phyloP scores from a whole-genome alignment of 352 stramenopile species.

The Pelagophyceae sp. region DNA sequence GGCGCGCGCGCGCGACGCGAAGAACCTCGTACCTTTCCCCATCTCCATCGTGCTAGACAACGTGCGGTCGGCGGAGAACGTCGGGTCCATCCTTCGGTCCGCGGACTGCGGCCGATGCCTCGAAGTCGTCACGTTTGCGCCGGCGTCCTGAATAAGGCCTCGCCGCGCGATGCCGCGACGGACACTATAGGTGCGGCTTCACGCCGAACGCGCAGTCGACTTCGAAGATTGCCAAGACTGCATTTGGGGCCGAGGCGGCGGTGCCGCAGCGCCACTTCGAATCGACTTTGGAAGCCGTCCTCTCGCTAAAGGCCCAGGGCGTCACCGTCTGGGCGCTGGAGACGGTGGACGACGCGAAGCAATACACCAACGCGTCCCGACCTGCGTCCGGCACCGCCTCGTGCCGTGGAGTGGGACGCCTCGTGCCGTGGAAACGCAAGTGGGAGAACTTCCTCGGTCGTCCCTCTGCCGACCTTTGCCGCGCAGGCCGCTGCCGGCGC shows the following conservation, averaged over 20 bases:
- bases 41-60: conserved; percentile 56
- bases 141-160: no score
- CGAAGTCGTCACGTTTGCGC: conserved; percentile 43
- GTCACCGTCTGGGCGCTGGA: conserved; percentile 49
- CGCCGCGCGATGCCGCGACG: no score
- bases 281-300: conserved; percentile 42
- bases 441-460: no score
- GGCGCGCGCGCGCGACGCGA: background rate
- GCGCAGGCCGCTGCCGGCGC: background rate
- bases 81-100: conserved; percentile 52
- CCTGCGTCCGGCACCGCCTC: no score
- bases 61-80: conserved; percentile 53
- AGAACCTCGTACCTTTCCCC: background rate
- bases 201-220: conserved; percentile 52
- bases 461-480: no score
- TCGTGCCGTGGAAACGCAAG: no score
- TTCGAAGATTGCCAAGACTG: conserved; percentile 48
- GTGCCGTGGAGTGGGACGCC: no score
- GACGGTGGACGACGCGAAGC: conserved; percentile 46
- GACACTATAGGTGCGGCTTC: no score
- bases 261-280: conserved; percentile 46
- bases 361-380: conserved; percentile 45
- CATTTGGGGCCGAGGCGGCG: conserved; percentile 46
- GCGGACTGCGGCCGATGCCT: conserved; percentile 46
- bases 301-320: background rate